Evolutionary conservation across 164 flowering plant species (phyloP), one percentile per base, ranked within the genome.

Genomic region (Annona cherimola): DNA sequence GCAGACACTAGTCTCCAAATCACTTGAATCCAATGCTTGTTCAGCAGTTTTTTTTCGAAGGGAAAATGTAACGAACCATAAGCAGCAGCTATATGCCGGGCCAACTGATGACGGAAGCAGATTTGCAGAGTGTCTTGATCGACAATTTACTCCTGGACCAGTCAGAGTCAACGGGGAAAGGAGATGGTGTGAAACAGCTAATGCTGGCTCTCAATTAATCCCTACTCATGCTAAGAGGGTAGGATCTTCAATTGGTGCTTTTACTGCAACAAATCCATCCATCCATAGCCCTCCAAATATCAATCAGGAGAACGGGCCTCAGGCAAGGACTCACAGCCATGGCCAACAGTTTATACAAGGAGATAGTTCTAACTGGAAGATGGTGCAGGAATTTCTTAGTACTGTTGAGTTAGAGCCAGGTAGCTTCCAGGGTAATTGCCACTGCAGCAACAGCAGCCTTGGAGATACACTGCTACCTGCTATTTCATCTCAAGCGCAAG

Each of bases 201-300:
- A 64, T 70, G 44, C 71, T 57, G 74, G 79, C 19, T 68, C 80
- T 67, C 82, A 66, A 44, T 68, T 62, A 55, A 44, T 46, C 39
- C 8, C 80, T 69, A 46, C 76, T 20, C 81, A 63, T 39, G 81
- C 80, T 74, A 82, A 79, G 73, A 71, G 83, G 76, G 63, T 75
- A 20, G 81, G 77, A 42, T 6, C 74, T 55, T 43, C 45, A 57
- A 75, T 76, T 18, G 57, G 55, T 73, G 42, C 79, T 50, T 60
- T 45, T 61, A 50, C 57, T 50, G 14, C 73, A 41, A 44, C 20
- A 41, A 71, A 74, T 50, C 79, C 18, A 67, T 54, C 76, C 57
- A 66, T 63, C 4, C 61, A 67, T 70, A 61, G 67, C 61, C 67
- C 77, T 16, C 69, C 81, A 12, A 54, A 69, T 69, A 43, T 18